Base-by-base conservation (phyloP, 352 stramenopile genomes). In the Thalassiosira sp. region DNA sequence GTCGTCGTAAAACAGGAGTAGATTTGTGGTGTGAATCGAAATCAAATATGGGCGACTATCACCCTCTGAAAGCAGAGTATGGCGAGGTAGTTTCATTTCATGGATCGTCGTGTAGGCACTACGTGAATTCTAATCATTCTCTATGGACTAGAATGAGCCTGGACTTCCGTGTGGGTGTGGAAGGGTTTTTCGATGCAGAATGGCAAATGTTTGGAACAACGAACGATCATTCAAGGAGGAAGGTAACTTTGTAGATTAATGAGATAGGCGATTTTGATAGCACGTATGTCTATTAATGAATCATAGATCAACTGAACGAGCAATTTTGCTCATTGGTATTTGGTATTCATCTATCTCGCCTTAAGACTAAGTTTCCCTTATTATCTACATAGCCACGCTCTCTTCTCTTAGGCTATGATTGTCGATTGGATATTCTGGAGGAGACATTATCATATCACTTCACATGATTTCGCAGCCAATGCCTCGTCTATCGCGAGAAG, bases 121-220 rank as follows among this genome's bases (percentile, higher is more conserved):
- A 88, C 71, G 89, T 93, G 7, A 90, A 90, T 68, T 11, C 84
- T 3, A 94, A 94, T 85, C 59, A 66, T 37, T 83, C 74, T 10
- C 20, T 57, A 0, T 73, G 75, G 68, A 94, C 87, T 13, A 79
- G 89, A 56, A 84, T 90, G 1, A 88, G 73, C 33, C 62, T 93
- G 15, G 89, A 93, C 54, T 94, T 94, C 82, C 82, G 89, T 27
- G 81, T 94, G 31, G 89, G 89, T 40, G 72, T 93, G 8, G 69
- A 88, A 63, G 85, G 86, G 18, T 91, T 78, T 60, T 94, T 91
- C 79, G 89, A 94, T 86, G 73, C 84, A 15, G 43, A 69, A 22
- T 94, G 86, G 86, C 67, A 90, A 67, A 92, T 94, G 85, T 66
- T 80, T 49, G 89, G 89, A 8, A 92, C 89, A 8, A 90, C 76